A percentile compares a stretch with the other conserved stretches of the same genome.
phyloP scores from a whole-genome alignment of 2,329 filamentous ascomycete species.

The Graphiopsis chlorocephala region DNA sequence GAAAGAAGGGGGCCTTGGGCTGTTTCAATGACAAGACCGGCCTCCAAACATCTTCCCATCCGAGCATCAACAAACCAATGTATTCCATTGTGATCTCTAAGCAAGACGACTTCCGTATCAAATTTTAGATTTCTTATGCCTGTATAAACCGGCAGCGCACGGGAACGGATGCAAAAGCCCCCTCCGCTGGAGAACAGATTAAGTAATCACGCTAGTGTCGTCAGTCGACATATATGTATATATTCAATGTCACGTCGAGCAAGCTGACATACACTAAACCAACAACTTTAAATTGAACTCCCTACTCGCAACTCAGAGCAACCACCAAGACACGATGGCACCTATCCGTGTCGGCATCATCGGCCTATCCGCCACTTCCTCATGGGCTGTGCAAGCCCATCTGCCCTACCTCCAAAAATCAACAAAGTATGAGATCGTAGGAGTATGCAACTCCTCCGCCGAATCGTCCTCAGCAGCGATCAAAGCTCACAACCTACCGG shows the following conservation, averaged over 20 bases:
- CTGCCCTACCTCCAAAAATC: constrained; percentile 58
- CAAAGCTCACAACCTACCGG: constrained; percentile 37
- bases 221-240: neutral
- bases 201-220: neutral
- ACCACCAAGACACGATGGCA: constrained; percentile 36
- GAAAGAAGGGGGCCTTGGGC: neutral
- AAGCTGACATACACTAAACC: neutral
- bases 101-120: neutral
- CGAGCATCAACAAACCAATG: neutral
- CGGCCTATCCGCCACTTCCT: constrained; percentile 55
- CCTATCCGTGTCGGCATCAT: constrained; percentile 58
- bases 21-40: neutral
- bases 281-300: neutral
- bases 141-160: neutral
- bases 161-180: neutral
- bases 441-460: constrained; percentile 49
- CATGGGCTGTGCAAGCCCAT: constrained; percentile 57
- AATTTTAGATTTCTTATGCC: neutral
- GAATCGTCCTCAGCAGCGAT: constrained; percentile 45
- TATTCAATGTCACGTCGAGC: neutral
- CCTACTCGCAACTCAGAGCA: neutral
- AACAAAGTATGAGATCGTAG: constrained; percentile 47
- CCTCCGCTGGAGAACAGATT: neutral
- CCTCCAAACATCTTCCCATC: neutral
- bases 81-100: neutral